These are phyloP conservation scores for Globisporangium iwayamae DNA, from an alignment of 352 stramenopile genomes.

Conservation along the genomic window DNA sequence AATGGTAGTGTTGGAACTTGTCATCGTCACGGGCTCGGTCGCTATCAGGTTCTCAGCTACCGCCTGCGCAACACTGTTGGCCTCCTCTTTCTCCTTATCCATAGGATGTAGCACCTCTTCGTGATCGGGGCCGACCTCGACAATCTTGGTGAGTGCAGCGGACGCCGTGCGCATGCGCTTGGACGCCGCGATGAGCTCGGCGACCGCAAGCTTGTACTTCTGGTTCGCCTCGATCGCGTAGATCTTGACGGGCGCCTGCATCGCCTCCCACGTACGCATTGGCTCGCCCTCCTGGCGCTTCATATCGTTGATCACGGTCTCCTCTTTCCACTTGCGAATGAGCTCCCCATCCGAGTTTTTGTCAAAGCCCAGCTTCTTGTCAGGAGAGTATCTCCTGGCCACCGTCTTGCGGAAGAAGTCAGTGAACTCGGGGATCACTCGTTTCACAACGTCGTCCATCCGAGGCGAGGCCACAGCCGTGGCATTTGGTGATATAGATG, in stretches of 20 bases:
- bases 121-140: background rate
- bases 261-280: conserved; percentile 65
- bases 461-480: background rate
- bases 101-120: too few relatives aligned
- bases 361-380: conserved; percentile 59
- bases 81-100: background rate
- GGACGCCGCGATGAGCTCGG: conserved; percentile 12
- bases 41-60: conserved; percentile 3
- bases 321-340: conserved; percentile 59
- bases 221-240: conserved; percentile 60
- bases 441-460: background rate
- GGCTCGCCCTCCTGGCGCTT: conserved; percentile 27
- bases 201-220: conserved; percentile 41
- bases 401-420: conserved; percentile 67
- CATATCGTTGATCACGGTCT: conserved; percentile 44
- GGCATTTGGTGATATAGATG: background rate
- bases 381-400: conserved; percentile 30
- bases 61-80: background rate
- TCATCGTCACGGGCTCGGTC: background rate
- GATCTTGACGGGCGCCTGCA: conserved; percentile 52
- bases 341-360: conserved; percentile 45
- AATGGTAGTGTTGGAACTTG: background rate
- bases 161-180: conserved; percentile 6
- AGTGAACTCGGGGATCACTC: conserved; percentile 63
- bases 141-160: conserved; percentile 6